Evolutionary conservation across 352 stramenopile species (phyloP), one percentile per base, ranked within the genome.

Genomic region (Pythium pectinolyticum): DNA sequence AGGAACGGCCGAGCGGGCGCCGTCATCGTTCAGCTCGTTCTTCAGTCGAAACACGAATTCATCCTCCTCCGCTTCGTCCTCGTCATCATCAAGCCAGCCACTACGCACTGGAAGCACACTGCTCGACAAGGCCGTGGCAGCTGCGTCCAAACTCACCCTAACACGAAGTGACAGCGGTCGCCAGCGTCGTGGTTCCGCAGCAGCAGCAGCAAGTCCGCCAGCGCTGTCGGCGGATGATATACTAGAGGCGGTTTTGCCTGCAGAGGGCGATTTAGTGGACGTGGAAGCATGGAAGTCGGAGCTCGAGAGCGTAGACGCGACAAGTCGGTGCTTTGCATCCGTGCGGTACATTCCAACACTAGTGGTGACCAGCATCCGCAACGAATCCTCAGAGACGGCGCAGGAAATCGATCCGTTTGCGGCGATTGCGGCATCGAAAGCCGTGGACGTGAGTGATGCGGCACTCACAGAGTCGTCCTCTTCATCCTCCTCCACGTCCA

Each of bases 111-210:
- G 81, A 8, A 89, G 82, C 28, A 90, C 81, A 1, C 78, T 93
- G 45, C 56, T 91, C 19, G 80, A 93, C 63, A 86, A 86, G 62
- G 80, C 82, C 0, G 80, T 90, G n/a, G 80, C 82, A 27, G 82
- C 80, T 15, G 80, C 82, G 31, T 77, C 78, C 1, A 81, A 83
- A 3, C 55, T 89, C 9, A 61, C 74, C 7, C 28, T 66, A 25
- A 48, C 52, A 4, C 31, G 63, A 40, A 64, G 46, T 14, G 62
- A 69, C 4, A 69, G 62, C 20, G 63, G 56, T 25, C 56, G 57
- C 11, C 63, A 57, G 1, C 58, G 64, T 28, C 57, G 57, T 24
- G 63, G 57, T 34, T 67, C 57, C 4, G 49, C 59, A 5, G 49
- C 61, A 28, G 22, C 54, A n/a, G n/a, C n/a, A n/a, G n/a, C n/a